Evolutionary conservation across 2,329 filamentous ascomycete genomes (phyloP).

Genomic region (Pseudogymnoascus pannorum): DNA sequence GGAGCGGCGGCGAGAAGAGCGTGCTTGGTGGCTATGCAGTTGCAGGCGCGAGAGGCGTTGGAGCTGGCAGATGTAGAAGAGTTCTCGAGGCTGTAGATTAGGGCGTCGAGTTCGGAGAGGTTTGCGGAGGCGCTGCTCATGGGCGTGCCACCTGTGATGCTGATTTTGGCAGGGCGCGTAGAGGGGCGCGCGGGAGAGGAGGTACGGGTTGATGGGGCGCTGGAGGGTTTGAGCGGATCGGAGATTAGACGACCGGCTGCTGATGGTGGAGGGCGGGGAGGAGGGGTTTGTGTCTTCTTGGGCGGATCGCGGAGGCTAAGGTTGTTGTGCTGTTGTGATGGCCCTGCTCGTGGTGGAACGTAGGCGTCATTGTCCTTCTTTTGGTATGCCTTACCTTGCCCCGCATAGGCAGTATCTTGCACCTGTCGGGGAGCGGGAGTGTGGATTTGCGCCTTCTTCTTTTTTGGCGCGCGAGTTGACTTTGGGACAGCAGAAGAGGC

Average conservation of each 20-base stretch:
- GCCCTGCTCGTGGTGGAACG: slow-evolving; percentile 43
- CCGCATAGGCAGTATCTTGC: slow-evolving; percentile 54
- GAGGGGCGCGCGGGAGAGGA: slow-evolving; percentile 44
- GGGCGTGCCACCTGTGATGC: slow-evolving; percentile 66
- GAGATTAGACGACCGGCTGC: slow-evolving; percentile 75
- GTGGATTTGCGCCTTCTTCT: slow-evolving; percentile 55
- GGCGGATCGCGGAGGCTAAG: slow-evolving; percentile 39
- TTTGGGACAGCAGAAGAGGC: slow-evolving; percentile 37
- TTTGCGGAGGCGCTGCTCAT: slow-evolving; percentile 77
- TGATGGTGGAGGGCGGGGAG: slow-evolving; percentile 39
- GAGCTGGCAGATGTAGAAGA: slow-evolving; percentile 74
- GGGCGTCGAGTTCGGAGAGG: slow-evolving; percentile 64
- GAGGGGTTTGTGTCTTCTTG: slow-evolving; percentile 31
- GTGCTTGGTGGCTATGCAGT: slow-evolving; percentile 82
- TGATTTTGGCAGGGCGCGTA: slow-evolving; percentile 51
- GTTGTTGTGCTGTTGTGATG: slow-evolving; percentile 33
- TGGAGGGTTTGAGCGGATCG: slow-evolving; percentile 55
- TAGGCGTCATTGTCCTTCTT: slow-evolving; percentile 72
- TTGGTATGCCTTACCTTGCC: slow-evolving; percentile 58
- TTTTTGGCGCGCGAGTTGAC: slow-evolving; percentile 42
- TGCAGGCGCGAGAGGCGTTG: slow-evolving; percentile 60
- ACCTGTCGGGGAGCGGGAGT: slow-evolving; percentile 56
- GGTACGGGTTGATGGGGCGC: slow-evolving; percentile 45
- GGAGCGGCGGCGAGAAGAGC: slow-evolving; percentile 84
- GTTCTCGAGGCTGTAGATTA: slow-evolving; percentile 84